Evolutionary conservation across 805 yeast genomes (phyloP).

Genomic region (Starmerella davenportii): DNA sequence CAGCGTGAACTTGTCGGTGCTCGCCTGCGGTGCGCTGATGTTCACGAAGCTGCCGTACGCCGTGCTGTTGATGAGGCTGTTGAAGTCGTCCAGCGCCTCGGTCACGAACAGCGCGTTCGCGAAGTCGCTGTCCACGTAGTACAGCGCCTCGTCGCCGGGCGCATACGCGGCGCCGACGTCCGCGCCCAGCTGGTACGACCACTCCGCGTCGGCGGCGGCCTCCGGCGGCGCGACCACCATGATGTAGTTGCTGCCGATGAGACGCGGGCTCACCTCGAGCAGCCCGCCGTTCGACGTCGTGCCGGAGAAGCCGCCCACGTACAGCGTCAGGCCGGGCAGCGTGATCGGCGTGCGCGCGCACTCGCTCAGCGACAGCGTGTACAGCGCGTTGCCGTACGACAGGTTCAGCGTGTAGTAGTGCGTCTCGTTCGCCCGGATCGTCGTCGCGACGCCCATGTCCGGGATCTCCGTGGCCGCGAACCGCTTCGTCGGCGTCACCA

Average conservation of each 20-base stretch:
- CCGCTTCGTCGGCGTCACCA: not conserved
- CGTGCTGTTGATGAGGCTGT: conserved; percentile 4
- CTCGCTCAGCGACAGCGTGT: conserved; percentile 7
- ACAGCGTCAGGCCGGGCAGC: conserved; percentile 1
- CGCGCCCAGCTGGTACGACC: conserved; percentile 52
- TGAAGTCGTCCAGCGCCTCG: conserved; percentile 7
- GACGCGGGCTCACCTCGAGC: not conserved
- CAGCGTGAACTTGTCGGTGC: conserved; percentile 8
- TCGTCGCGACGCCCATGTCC: conserved; percentile 11
- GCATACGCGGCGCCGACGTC: conserved; percentile 22
- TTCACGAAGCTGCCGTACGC: conserved; percentile 9
- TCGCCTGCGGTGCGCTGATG: conserved; percentile 2
- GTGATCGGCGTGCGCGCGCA: conserved; percentile 8
- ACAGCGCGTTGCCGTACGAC: not conserved
- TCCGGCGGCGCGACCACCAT: conserved; percentile 2
- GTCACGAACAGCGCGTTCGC: conserved; percentile 49
- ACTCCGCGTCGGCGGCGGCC: conserved; percentile 15
- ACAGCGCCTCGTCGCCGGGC: conserved; percentile 14
- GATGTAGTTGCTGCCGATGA: not conserved
- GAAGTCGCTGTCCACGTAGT: conserved; percentile 52
- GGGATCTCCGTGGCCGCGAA: conserved; percentile 7
- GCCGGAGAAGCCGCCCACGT: conserved; percentile 4
- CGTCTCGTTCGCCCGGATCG: conserved; percentile 23
- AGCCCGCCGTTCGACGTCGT: conserved; percentile 13
- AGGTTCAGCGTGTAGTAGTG: conserved; percentile 17